Evolutionary conservation across 2,329 filamentous ascomycete species (phyloP), one percentile per base, ranked within the genome.

Genomic region (Phaeosphaeria sp.): DNA sequence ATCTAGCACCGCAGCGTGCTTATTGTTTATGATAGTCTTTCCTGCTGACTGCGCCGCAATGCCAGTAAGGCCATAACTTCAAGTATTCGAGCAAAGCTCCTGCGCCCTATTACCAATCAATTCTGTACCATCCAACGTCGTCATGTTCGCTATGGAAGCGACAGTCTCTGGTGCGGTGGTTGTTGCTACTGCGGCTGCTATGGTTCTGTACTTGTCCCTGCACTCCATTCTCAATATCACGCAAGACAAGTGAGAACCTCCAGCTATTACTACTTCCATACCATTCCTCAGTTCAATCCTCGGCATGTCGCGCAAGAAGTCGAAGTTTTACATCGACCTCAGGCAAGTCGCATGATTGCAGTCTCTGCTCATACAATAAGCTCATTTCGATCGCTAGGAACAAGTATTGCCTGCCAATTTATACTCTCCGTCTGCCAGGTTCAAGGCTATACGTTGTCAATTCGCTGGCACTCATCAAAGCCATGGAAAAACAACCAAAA

Each of bases 381-480:
- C 17, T n/a, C 39, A 18, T 6, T 9, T 42, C 17, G 20, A 2
- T 17, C 18, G 3, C 17, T 24, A 65, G 62, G 3, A 51, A 63
- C 40, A 55, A 53, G 27, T 60, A 56, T 21, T 24, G 55, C 18
- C 40, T 66, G 1, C 77, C 79, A 0, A 78, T 80, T 43, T 80
- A 77, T 53, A 81, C 77, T 5, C 59, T 82, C 39, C 46, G 68
- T 3, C 58, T 81, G 3, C 75, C 77, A 0, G 74, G 75, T 1
- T 63, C 69, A 39, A 75, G 78, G 57, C 69, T 80, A 51, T 81
- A 81, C 46, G 66, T 81, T 8, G 68, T 80, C 21, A 78, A 75
- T 1, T 73, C 67, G 6, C 17, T 18, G 13, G 5, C 15, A 17
- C 39, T 42, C 39, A 42, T 42, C 15, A n/a, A n/a, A 18, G 6